Conservation (phyloP, 352 stramenopile species). For the Phytophthora fragariae region DNA sequence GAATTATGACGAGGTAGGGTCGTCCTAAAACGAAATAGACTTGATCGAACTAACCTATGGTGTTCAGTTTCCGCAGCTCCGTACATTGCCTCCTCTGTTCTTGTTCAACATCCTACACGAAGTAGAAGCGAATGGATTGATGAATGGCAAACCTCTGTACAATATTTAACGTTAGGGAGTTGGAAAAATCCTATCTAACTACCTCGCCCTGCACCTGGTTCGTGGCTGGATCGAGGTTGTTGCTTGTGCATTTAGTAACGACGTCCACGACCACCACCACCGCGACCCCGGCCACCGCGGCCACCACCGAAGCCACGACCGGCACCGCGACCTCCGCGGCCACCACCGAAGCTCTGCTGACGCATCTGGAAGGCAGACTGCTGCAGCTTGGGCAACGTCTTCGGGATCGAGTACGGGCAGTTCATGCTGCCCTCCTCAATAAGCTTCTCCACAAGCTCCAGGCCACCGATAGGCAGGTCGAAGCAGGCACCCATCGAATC, state of each 20-base stretch:
- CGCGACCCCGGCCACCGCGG: constrained; percentile 37
- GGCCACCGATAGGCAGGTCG: constrained; percentile 79
- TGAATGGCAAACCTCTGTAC: constrained; percentile 45
- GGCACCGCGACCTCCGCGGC: constrained; percentile 49
- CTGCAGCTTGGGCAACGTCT: constrained; percentile 82
- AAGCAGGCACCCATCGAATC: constrained; percentile 92
- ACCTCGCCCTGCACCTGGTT: constrained; percentile 22
- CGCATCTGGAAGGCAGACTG: constrained; percentile 62
- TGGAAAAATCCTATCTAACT: constrained; percentile 40
- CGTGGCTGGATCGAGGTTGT: constrained; percentile 18
- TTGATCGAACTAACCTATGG: no score
- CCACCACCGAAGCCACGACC: constrained; percentile 47
- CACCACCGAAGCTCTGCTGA: constrained; percentile 46
- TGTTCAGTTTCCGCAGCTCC: no score
- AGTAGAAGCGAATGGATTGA: neutral
- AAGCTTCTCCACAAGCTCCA: constrained; percentile 73
- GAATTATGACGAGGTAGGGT: neutral
- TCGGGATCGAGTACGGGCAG: constrained; percentile 83
- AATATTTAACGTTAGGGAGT: constrained; percentile 50
- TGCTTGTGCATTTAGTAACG: constrained; percentile 35
- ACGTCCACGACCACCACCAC: constrained; percentile 33
- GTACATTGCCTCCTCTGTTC: no score
- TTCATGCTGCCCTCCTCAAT: constrained; percentile 72
- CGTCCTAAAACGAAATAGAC: neutral
- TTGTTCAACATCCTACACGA: no score